A percentile compares a stretch with the other conserved stretches of the same genome.
phyloP scores from a whole-genome alignment of 1,284 basidiomycete species.

The Sanguinoderma infundibulare region DNA sequence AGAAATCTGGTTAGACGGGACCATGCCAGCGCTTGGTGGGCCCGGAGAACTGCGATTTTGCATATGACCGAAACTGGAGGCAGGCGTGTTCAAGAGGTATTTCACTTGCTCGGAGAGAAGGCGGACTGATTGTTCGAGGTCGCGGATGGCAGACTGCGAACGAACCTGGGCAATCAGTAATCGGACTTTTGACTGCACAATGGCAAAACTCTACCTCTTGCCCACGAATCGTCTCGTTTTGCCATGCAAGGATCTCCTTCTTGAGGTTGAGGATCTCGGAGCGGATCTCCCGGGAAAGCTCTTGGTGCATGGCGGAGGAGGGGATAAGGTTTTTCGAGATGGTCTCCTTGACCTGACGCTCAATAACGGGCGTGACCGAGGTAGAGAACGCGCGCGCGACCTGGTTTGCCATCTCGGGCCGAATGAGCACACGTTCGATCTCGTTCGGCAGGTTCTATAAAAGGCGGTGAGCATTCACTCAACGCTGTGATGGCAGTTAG shows the following conservation, averaged over 20 bases:
- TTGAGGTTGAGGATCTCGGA: slow-evolving; percentile 75
- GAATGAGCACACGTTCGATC: slow-evolving; percentile 74
- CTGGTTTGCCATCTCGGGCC: slow-evolving; percentile 76
- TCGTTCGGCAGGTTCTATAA: slow-evolving; percentile 72
- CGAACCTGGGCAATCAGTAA: neutral
- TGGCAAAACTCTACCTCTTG: slow-evolving; percentile 65
- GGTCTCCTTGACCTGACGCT: slow-evolving; percentile 80
- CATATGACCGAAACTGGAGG: slow-evolving; percentile 38
- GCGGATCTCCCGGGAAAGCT: slow-evolving; percentile 73
- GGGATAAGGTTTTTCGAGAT: slow-evolving; percentile 76
- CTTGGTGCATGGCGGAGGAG: slow-evolving; percentile 73
- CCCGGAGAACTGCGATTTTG: slow-evolving; percentile 50
- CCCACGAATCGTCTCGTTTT: slow-evolving; percentile 71
- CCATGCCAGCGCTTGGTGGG: slow-evolving; percentile 26
- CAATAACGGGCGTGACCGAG: slow-evolving; percentile 72
- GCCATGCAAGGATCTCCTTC: slow-evolving; percentile 77
- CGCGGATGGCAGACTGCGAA: slow-evolving; percentile 67
- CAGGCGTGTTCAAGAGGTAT: slow-evolving; percentile 56
- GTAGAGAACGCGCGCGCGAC: slow-evolving; percentile 73
- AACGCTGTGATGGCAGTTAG: too few relatives aligned
- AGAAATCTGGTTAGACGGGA: slow-evolving; percentile 22
- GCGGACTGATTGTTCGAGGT: slow-evolving; percentile 77
- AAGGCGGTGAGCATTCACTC: neutral
- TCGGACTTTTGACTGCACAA: neutral
- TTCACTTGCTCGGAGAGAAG: slow-evolving; percentile 79